These are phyloP conservation scores for Jatropha multifida DNA, from an alignment of 441 rosid species.

Conservation along the genomic window DNA sequence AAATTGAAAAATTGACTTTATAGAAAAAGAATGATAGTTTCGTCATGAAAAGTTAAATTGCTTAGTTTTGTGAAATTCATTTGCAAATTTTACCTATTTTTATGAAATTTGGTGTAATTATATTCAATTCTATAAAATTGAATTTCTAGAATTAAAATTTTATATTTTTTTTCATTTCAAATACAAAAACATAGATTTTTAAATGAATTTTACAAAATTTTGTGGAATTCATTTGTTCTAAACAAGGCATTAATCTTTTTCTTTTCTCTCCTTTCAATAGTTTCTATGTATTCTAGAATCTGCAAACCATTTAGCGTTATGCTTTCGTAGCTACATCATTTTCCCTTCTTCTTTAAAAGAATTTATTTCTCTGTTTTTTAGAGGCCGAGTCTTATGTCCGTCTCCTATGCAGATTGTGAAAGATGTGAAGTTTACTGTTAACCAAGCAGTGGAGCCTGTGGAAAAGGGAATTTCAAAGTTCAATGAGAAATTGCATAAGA, in stretches of 20 bases:
- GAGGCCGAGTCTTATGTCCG: constrained; percentile 26
- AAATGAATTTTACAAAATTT: too few species aligned
- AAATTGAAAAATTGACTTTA: too few species aligned
- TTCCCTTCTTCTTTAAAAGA: neutral
- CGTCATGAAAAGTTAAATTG: too few species aligned
- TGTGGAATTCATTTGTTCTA: too few species aligned
- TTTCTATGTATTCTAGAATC: neutral
- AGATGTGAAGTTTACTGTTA: constrained; percentile 92
- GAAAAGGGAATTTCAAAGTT: constrained; percentile 93
- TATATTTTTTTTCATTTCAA: too few species aligned
- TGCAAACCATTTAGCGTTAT: neutral
- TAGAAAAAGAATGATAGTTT: too few species aligned
- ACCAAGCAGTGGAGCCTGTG: constrained; percentile 96
- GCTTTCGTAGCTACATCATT: neutral
- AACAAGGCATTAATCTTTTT: neutral
- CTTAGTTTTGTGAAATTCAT: too few species aligned
- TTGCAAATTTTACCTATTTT: too few species aligned
- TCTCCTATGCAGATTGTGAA: constrained; percentile 72
- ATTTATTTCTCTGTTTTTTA: neutral
- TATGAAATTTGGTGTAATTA: too few species aligned
- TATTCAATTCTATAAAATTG: too few species aligned
- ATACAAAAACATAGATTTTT: too few species aligned
- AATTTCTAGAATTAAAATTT: too few species aligned
- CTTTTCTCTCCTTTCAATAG: neutral
- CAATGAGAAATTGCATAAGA: constrained; percentile 83